A percentile compares a stretch with the other conserved stretches of the same genome.
These are phyloP conservation scores for Monilinia fructicola DNA, from an alignment of 2,329 filamentous ascomycete species.

Conservation along the genomic window DNA sequence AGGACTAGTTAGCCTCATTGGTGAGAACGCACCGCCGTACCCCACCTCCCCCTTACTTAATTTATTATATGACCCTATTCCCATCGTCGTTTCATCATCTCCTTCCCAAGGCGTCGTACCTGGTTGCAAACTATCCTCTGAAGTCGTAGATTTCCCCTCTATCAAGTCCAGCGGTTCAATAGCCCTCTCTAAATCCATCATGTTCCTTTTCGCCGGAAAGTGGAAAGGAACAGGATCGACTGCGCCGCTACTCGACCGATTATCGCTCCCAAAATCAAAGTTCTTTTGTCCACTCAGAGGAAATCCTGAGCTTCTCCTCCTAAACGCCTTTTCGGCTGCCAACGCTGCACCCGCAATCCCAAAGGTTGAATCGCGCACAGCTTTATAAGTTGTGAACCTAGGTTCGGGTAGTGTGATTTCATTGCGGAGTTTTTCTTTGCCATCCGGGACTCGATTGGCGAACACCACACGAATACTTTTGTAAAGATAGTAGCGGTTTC, in stretches of 20 bases:
- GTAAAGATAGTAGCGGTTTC: conserved; percentile 84
- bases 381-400: conserved; percentile 80
- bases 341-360: conserved; percentile 49
- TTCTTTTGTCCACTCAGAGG: conserved; percentile 37
- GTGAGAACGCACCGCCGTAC: conserved; percentile 56
- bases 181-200: neutral
- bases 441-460: conserved; percentile 92
- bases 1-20: conserved; percentile 31
- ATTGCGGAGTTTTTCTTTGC: conserved; percentile 87
- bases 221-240: conserved; percentile 53
- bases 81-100: conserved; percentile 33
- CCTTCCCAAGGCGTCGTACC: neutral
- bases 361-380: conserved; percentile 34
- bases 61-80: conserved; percentile 59
- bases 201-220: conserved; percentile 38
- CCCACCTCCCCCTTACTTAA: conserved; percentile 64
- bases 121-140: neutral
- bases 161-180: neutral
- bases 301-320: conserved; percentile 57
- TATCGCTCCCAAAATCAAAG: conserved; percentile 38
- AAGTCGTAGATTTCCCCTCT: neutral
- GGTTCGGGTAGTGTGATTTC: conserved; percentile 90
- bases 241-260: conserved; percentile 32
- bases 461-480: conserved; percentile 93
- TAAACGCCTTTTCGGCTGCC: conserved; percentile 58